Evolutionary conservation across 768 basidiomycete genomes (phyloP).

Genomic region (Tremella yokohamensis): DNA sequence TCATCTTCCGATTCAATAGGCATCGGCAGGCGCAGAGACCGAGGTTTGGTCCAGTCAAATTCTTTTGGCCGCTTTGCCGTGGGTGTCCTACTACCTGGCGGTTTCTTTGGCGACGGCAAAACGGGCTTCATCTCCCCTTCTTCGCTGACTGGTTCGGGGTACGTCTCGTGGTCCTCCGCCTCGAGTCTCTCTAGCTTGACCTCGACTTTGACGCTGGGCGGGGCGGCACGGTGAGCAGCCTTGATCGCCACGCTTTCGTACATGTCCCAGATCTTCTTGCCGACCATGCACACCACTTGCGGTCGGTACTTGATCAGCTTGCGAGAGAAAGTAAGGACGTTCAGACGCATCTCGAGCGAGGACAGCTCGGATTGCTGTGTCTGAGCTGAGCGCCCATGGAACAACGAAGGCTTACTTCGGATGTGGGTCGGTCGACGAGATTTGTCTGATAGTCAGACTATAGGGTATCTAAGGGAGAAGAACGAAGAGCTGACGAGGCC

Average conservation of each 20-base stretch:
- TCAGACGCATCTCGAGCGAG: slow-evolving; percentile 47
- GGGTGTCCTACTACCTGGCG: background rate
- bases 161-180: background rate
- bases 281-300: slow-evolving; percentile 71
- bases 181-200: background rate
- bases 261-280: slow-evolving; percentile 63
- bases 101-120: background rate
- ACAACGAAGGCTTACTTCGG: slow-evolving; percentile 56
- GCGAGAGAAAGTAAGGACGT: slow-evolving; percentile 60
- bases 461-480: background rate
- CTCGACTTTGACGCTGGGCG: background rate
- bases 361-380: slow-evolving; percentile 50
- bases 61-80: background rate
- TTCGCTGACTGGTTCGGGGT: background rate
- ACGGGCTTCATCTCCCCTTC: background rate
- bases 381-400: background rate
- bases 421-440: slow-evolving; percentile 66
- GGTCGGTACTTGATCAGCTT: slow-evolving; percentile 64
- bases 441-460: slow-evolving; percentile 51
- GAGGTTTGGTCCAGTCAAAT: slow-evolving; percentile 37
- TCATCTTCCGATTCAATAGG: slow-evolving; percentile 1
- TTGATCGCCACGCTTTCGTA: slow-evolving; percentile 50
- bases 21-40: slow-evolving; percentile 23
- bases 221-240: slow-evolving; percentile 20
- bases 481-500: slow-evolving; percentile 54